Base-by-base conservation (phyloP, 805 yeast genomes). In the Isabelozyma heimii region DNA sequence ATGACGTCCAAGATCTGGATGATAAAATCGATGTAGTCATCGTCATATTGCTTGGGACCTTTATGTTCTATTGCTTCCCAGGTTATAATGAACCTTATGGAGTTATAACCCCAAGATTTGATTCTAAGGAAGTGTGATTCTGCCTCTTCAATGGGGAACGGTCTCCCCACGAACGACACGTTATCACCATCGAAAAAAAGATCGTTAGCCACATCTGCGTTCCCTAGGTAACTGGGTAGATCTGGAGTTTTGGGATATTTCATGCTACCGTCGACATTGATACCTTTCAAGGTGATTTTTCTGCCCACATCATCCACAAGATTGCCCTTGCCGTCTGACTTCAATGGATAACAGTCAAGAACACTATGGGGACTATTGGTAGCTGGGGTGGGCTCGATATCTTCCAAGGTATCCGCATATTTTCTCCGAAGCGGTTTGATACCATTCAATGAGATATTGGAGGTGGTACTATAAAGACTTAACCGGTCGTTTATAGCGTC, bases 1-100 rank as follows among this genome's bases (percentile, higher is more conserved):
- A 87, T 76, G 7, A 82, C 77, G 47, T 76, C 72, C 47, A 91
- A 66, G 5, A 90, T 69, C 47, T 83, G 71, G 40, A 85, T 70
- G 0, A 94, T 82, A 63, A 84, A 89, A 26, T 84, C 82, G 44
- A 90, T 77, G 59, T 80, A 91, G 15, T 83, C 90, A 24, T 80
- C 81, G 64, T 91, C 97, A 61, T 91, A 91, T 8, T 65, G 64
- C 0, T 88, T 94, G 0, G 97, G 97, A 0, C 96, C 97, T 43
- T 69, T 73, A 58, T 91, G 97, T 64, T 91, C 97, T 8, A 91
- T 59, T 0, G 97, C 92, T 63, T 91, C 97, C 97, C 97, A 91
- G 0, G 95, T 86, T 45, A 88, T 72, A 15, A 90, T 70, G 62
- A 84, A 87, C 48, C 97, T 70, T 16, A 91, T 77, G 2, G 86